phyloP scores from a whole-genome alignment of 805 yeast species.

The Lipomyces sp. region DNA sequence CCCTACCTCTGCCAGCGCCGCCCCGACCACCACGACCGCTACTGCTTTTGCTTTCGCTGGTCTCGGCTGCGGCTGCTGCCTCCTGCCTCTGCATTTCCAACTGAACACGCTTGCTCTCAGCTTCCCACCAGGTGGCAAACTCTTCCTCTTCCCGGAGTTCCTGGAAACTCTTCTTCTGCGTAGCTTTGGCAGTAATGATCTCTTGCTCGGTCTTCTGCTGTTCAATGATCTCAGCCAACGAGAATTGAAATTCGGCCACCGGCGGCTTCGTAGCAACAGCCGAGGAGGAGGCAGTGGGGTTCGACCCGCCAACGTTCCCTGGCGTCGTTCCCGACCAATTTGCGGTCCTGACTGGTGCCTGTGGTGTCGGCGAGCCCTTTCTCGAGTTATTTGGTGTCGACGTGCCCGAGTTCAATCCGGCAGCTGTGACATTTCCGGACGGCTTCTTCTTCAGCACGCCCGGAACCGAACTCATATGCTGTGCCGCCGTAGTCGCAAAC shows the following conservation, averaged over 20 bases:
- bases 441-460: neutral
- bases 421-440: constrained; percentile 4
- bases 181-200: constrained; percentile 44
- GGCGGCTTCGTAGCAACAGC: constrained; percentile 4
- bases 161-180: constrained; percentile 53
- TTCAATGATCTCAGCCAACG: constrained; percentile 39
- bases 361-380: constrained; percentile 8
- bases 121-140: constrained; percentile 87
- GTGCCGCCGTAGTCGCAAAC: constrained; percentile 35
- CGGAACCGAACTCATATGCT: constrained; percentile 3
- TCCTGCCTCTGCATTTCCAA: constrained; percentile 28
- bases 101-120: constrained; percentile 57
- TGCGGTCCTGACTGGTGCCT: neutral
- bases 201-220: constrained; percentile 51
- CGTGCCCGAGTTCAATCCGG: constrained; percentile 6
- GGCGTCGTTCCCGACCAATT: neutral
- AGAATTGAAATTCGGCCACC: constrained; percentile 20
- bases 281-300: neutral
- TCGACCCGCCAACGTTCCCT: neutral
- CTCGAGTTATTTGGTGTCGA: constrained; percentile 6
- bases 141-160: constrained; percentile 83
- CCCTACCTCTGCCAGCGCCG: constrained; percentile 9
- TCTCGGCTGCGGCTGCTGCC: constrained; percentile 6
- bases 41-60: neutral
- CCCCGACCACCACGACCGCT: neutral